Base-by-base conservation (phyloP, 208 protist genomes). In the Herpetomonas samuelpessoai region DNA sequence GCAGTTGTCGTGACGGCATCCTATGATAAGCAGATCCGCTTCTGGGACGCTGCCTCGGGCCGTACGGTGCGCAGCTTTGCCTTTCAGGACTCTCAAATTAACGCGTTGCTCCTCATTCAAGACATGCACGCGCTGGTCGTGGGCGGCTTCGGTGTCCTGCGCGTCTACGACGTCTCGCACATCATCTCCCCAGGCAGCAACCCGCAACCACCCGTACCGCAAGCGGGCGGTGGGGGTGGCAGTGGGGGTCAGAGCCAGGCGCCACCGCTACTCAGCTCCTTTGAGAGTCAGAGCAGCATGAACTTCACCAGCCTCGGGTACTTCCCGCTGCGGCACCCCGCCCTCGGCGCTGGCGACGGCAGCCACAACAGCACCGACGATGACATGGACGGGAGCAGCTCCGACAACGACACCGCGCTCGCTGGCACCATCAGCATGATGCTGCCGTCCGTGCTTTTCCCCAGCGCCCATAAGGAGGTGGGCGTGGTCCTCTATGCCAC, bases 11-110 rank as follows among this genome's bases (percentile, higher is more conserved):
- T 95, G 18, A 84, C 80, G 22, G 88, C 88, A 10, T 95, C 88
- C 2, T 95, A 95, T 47, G 88, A 95, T 62, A 91, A 90, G 64
- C 81, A 95, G 60, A 79, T 95, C 22, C 88, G 83, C 27, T 74
- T 90, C 39, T 95, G 88, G 85, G 83, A 95, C 47, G 76, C 74
- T 0, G 68, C 79, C 0, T 76, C 74, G 0, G 82, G 84, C n/a
- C 82, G 85, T 31, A 92, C 76, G 0, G 68, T 91, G 25, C 75
- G 85, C 45, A 74, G 65, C 66, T 88, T 95, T 51, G 49, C 71
- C 1, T 95, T 95, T 47, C 71, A 74, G 22, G 88, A 91, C 61
- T 91, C 82, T 12, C 88, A 95, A 57, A 76, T 95, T 25, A 95
- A 95, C 62, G 71, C 68, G n/a, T 38, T 95, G 10, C 68, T 74